These are phyloP conservation scores for Eleusine indica DNA, from an alignment of 176 grass and related monocot genomes.

Conservation along the genomic window DNA sequence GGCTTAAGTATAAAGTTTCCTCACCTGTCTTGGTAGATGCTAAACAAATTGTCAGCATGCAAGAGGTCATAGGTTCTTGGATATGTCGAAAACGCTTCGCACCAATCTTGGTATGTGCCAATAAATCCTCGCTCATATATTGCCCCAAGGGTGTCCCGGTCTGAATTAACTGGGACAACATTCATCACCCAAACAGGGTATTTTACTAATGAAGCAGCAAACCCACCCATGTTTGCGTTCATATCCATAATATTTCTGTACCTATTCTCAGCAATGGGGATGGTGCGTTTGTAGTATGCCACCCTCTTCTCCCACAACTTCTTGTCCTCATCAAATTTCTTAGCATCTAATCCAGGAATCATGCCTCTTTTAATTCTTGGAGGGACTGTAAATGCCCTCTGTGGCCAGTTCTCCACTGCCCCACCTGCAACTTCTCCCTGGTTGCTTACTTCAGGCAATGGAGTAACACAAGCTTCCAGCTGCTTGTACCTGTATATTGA, in stretches of 20 bases:
- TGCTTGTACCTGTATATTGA: conserved; percentile 73
- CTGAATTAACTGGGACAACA: conserved; percentile 66
- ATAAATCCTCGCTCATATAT: conserved; percentile 90
- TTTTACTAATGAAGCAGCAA: conserved; percentile 70
- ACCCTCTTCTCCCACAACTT: conserved; percentile 78
- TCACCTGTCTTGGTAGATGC: conserved; percentile 95
- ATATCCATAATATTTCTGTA: conserved; percentile 99
- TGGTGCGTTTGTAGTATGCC: conserved; percentile 62
- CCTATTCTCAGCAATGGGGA: conserved; percentile 58
- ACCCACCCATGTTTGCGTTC: conserved; percentile 88
- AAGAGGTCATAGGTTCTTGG: conserved; percentile 96
- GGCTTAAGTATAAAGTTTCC: background rate
- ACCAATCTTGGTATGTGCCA: conserved; percentile 98
- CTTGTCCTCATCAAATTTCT: conserved; percentile 89
- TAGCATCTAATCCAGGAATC: conserved; percentile 64
- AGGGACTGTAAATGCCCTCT: conserved; percentile 70
- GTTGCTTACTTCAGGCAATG: conserved; percentile 77
- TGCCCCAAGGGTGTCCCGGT: conserved; percentile 72
- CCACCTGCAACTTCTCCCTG: conserved; percentile 84
- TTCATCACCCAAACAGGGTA: conserved; percentile 96
- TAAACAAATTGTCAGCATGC: conserved; percentile 89
- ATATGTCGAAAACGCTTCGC: conserved; percentile 93
- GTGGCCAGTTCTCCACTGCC: conserved; percentile 68
- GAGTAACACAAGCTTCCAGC: conserved; percentile 87
- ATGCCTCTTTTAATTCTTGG: conserved; percentile 83